A percentile compares a stretch with the other conserved stretches of the same genome.
phyloP scores from a whole-genome alignment of 2,329 filamentous ascomycete species.

The Botrytis porri region DNA sequence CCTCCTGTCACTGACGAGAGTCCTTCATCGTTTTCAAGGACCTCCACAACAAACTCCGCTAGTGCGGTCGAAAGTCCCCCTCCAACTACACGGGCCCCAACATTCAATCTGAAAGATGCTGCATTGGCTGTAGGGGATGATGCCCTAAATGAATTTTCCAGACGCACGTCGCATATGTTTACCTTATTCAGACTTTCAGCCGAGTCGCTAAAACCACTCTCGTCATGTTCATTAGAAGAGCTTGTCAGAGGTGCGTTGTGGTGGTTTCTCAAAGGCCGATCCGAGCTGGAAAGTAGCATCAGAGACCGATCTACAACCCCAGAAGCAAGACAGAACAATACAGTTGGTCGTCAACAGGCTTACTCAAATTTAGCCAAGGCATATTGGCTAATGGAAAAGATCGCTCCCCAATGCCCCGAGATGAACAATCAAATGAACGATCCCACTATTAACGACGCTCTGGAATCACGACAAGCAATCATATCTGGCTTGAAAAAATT shows the following conservation, averaged over 20 bases:
- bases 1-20: conserved; percentile 9
- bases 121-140: conserved; percentile 47
- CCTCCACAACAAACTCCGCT: neutral
- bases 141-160: conserved; percentile 66
- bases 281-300: conserved; percentile 69
- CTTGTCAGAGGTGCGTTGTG: conserved; percentile 73
- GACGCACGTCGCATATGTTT: conserved; percentile 69
- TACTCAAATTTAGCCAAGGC: conserved; percentile 83
- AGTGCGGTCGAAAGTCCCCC: conserved; percentile 19
- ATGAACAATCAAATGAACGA: conserved; percentile 27
- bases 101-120: conserved; percentile 31
- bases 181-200: conserved; percentile 76
- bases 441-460: conserved; percentile 39
- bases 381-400: conserved; percentile 70
- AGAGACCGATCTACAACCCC: conserved; percentile 58
- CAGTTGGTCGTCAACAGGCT: conserved; percentile 66
- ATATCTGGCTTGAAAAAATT: conserved; percentile 68
- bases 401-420: conserved; percentile 40
- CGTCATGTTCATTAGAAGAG: conserved; percentile 60
- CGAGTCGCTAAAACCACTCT: conserved; percentile 66
- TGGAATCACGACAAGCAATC: conserved; percentile 53
- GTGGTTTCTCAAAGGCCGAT: conserved; percentile 86
- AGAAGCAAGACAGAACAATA: conserved; percentile 52
- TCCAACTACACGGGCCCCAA: conserved; percentile 23
- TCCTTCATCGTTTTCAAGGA: neutral